Conservation (phyloP, 768 basidiomycete genomes). For the Dentipellis sp. region DNA sequence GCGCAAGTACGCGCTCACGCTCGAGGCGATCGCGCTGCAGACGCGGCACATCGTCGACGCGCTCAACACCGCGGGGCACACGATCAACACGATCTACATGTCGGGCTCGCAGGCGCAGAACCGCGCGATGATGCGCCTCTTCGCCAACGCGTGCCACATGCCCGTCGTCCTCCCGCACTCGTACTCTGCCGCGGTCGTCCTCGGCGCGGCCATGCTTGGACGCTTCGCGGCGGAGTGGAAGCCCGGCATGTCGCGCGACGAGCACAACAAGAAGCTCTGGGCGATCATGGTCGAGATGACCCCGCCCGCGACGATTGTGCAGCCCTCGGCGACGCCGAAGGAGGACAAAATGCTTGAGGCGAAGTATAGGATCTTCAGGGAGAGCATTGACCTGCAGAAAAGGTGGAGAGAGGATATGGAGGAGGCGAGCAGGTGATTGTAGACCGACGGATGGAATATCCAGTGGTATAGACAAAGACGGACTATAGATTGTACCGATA, state of each 20-base stretch:
- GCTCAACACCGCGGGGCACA: constrained; percentile 83
- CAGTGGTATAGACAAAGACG: too few relatives aligned
- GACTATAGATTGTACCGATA: too few relatives aligned
- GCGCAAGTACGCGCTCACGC: constrained; percentile 80
- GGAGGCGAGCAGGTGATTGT: constrained; percentile 29
- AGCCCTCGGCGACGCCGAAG: constrained; percentile 47
- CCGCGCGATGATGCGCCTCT: constrained; percentile 74
- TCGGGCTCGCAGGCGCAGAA: constrained; percentile 93
- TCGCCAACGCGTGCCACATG: constrained; percentile 78
- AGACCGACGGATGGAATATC: too few relatives aligned
- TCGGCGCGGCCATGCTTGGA: constrained; percentile 91
- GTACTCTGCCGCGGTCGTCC: constrained; percentile 74
- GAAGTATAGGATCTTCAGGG: constrained; percentile 91
- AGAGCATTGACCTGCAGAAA: constrained; percentile 82
- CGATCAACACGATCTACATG: constrained; percentile 80
- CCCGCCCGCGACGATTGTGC: constrained; percentile 63
- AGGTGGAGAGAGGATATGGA: constrained; percentile 79
- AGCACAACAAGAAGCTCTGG: constrained; percentile 70
- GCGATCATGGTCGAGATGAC: constrained; percentile 97
- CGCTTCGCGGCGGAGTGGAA: constrained; percentile 63
- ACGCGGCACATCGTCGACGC: constrained; percentile 89
- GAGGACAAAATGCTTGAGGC: constrained; percentile 76
- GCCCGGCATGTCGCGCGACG: constrained; percentile 26
- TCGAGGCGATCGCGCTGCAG: constrained; percentile 91
- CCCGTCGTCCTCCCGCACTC: constrained; percentile 77